Evolutionary conservation across 208 protist species (phyloP).

Genomic region (Crithidia acanthocephali): DNA sequence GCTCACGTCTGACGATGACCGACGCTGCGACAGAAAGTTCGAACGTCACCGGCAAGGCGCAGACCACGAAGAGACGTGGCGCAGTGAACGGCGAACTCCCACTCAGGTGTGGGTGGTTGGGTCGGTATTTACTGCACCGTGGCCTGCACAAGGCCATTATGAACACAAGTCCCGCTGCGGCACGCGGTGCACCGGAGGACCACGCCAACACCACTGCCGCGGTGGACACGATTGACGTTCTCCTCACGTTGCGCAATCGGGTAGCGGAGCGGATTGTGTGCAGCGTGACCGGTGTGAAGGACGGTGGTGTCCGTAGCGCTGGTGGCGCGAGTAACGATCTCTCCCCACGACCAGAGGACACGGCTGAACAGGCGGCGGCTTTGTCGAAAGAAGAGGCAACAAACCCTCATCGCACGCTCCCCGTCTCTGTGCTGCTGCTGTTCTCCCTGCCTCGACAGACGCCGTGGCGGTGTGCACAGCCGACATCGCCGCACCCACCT

Average conservation of each 20-base stretch:
- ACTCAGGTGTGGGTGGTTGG: neutral
- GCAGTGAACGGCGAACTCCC: neutral
- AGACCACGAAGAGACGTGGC: no score
- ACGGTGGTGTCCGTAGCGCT: neutral
- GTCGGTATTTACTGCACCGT: neutral
- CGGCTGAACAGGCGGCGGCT: no score
- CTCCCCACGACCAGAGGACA: no score
- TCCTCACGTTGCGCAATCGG: conserved; percentile 10
- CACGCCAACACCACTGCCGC: neutral
- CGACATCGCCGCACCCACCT: neutral
- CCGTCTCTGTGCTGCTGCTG: conserved; percentile 4
- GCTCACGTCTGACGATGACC: conserved; percentile 10
- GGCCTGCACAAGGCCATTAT: conserved; percentile 6
- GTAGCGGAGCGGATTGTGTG: conserved; percentile 7
- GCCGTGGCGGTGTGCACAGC: neutral
- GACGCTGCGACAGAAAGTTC: neutral
- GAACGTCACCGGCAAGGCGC: no score
- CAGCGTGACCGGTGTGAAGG: neutral
- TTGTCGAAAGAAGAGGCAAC: neutral
- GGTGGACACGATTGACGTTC: conserved; percentile 1
- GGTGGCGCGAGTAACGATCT: no score
- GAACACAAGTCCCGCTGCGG: neutral
- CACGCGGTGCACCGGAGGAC: neutral
- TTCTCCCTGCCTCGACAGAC: conserved; percentile 16
- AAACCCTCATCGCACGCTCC: neutral